Conservation (phyloP, 805 yeast species). For the Pachysolen tannophilus region DNA sequence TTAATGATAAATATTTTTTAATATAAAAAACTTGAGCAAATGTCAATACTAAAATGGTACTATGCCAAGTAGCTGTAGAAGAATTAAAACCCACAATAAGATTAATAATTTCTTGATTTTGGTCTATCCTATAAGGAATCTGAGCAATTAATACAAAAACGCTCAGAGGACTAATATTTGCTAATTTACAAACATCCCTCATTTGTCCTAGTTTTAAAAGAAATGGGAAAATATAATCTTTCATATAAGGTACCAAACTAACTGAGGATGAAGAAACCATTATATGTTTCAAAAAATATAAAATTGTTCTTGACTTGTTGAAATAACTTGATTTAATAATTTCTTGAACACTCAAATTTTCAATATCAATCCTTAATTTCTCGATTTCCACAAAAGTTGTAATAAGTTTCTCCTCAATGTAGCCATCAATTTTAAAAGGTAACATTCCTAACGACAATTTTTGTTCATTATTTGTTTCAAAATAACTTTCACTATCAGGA, state of each 20-base stretch:
- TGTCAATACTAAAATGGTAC: constrained; percentile 56
- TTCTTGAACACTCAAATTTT: constrained; percentile 41
- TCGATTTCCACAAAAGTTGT: constrained; percentile 37
- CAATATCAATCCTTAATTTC: constrained; percentile 27
- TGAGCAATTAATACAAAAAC: constrained; percentile 39
- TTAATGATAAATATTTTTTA: constrained; percentile 52
- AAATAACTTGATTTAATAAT: constrained; percentile 52
- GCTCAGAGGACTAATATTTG: constrained; percentile 46
- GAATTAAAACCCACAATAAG: constrained; percentile 33
- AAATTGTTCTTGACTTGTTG: constrained; percentile 55
- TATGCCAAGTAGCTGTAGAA: constrained; percentile 43
- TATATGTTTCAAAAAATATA: constrained; percentile 49
- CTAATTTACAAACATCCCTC: constrained; percentile 76
- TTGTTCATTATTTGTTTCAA: constrained; percentile 25
- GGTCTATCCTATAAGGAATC: constrained; percentile 33
- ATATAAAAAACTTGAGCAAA: constrained; percentile 67
- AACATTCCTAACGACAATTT: constrained; percentile 28
- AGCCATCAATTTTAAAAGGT: constrained; percentile 21
- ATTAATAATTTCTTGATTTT: constrained; percentile 33
- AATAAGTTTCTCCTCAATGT: constrained; percentile 29
- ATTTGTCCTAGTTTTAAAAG: constrained; percentile 53
- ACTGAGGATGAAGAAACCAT: constrained; percentile 46
- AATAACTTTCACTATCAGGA: constrained; percentile 28
- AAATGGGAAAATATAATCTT: constrained; percentile 56
- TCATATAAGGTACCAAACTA: constrained; percentile 43